Evolutionary conservation across 805 yeast species (phyloP).

Genomic region (Torulaspora maleeae): DNA sequence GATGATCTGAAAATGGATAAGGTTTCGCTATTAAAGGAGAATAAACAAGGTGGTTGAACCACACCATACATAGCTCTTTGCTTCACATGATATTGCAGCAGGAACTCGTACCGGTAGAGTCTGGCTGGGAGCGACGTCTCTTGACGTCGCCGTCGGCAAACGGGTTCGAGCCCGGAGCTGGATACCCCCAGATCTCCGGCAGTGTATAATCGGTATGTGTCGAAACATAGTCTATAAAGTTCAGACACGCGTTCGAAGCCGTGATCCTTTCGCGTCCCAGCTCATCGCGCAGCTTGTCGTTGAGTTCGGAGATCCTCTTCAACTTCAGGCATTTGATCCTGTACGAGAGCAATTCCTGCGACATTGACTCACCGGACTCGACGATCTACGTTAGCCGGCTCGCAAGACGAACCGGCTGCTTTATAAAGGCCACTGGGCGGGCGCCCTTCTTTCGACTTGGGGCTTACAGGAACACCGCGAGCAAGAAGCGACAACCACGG

Average conservation of each 20-base stretch:
- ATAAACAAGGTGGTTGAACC: slow-evolving; percentile 41
- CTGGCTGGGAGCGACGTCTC: slow-evolving; percentile 5
- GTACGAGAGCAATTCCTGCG: slow-evolving; percentile 13
- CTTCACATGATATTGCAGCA: slow-evolving; percentile 39
- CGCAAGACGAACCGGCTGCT: neutral
- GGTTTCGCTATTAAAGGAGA: slow-evolving; percentile 45
- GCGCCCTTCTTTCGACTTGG: neutral
- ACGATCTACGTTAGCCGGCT: neutral
- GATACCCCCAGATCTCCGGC: slow-evolving; percentile 41
- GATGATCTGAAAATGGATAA: slow-evolving; percentile 13
- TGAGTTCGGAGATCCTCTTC: slow-evolving; percentile 55
- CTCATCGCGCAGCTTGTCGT: slow-evolving; percentile 47
- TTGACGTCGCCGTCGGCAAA: slow-evolving; percentile 23
- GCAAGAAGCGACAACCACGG: neutral
- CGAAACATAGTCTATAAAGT: slow-evolving; percentile 39
- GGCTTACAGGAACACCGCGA: neutral
- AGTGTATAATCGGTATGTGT: slow-evolving; percentile 37
- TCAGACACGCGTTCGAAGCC: slow-evolving; percentile 56
- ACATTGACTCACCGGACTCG: neutral
- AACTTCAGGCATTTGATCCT: slow-evolving; percentile 54
- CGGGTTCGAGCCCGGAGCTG: slow-evolving; percentile 38
- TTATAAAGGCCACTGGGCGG: neutral
- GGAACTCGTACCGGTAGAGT: slow-evolving; percentile 6
- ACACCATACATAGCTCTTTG: neutral
- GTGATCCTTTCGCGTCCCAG: slow-evolving; percentile 54